Conservation (phyloP, 2,329 filamentous ascomycete genomes). For the Talaromyces atroroseus region DNA sequence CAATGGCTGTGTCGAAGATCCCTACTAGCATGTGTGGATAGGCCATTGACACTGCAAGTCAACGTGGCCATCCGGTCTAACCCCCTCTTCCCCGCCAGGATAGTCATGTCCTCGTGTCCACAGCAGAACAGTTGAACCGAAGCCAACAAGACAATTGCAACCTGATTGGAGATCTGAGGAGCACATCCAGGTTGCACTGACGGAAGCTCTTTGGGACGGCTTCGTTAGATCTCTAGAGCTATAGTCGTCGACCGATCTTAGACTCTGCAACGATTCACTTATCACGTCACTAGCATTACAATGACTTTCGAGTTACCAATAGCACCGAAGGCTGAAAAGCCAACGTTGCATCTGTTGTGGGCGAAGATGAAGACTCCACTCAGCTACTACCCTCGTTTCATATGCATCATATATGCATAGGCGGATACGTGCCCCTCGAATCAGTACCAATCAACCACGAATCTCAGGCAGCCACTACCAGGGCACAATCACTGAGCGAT, state of each 20-base stretch:
- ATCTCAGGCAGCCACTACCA: not conserved
- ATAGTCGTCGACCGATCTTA: too few relatives aligned
- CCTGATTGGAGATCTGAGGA: too few relatives aligned
- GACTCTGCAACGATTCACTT: too few relatives aligned
- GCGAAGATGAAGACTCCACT: not conserved
- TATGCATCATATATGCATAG: not conserved
- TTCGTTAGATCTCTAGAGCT: too few relatives aligned
- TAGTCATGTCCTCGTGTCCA: too few relatives aligned
- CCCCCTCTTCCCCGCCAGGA: not conserved
- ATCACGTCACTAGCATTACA: not conserved
- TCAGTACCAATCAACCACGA: not conserved
- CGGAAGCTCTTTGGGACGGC: too few relatives aligned
- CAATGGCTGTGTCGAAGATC: not conserved
- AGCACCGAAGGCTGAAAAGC: not conserved
- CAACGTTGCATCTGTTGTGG: constrained; percentile 5
- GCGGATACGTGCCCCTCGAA: not conserved
- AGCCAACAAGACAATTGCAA: too few relatives aligned
- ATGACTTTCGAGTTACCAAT: not conserved
- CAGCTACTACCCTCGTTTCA: not conserved
- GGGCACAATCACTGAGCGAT: not conserved
- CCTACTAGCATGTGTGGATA: not conserved
- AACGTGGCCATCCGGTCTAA: not conserved
- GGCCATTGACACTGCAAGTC: not conserved
- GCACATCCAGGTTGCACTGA: too few relatives aligned
- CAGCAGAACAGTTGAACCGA: too few relatives aligned